Evolutionary conservation across 2,329 filamentous ascomycete species (phyloP).

Genomic region (Colletotrichum viniferum): DNA sequence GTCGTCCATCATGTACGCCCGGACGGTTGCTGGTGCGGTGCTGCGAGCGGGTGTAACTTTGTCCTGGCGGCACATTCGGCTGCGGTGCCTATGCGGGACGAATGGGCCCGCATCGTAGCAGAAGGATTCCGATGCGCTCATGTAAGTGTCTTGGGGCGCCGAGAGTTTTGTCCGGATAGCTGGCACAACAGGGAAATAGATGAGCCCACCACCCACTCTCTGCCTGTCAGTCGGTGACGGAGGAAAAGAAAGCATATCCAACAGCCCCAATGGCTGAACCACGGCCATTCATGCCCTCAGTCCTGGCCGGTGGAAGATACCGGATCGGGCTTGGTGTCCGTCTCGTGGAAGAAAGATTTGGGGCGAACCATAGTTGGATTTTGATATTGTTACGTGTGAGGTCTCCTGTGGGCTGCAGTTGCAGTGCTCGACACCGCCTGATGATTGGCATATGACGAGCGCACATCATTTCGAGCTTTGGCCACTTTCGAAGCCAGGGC

Average conservation of each 20-base stretch:
- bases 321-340: not conserved
- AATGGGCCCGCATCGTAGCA: not conserved
- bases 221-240: not conserved
- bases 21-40: not conserved
- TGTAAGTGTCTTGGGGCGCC: not conserved
- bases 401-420: not conserved
- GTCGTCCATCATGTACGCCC: not conserved
- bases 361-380: not conserved
- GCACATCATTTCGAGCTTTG: slow-evolving; percentile 3
- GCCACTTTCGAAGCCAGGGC: not conserved
- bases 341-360: not conserved
- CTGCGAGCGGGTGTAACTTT: not conserved
- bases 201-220: not conserved
- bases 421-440: not conserved
- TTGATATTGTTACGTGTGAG: not conserved
- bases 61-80: not conserved
- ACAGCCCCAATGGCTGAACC: not conserved
- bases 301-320: not conserved
- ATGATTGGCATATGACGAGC: not conserved
- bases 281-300: not conserved
- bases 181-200: not conserved
- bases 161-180: slow-evolving; percentile 2
- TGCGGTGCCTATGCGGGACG: not conserved
- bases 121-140: not conserved
- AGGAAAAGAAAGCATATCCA: not conserved